Base-by-base conservation (phyloP, 2,329 filamentous ascomycete genomes). In the Phialophora verrucosa region DNA sequence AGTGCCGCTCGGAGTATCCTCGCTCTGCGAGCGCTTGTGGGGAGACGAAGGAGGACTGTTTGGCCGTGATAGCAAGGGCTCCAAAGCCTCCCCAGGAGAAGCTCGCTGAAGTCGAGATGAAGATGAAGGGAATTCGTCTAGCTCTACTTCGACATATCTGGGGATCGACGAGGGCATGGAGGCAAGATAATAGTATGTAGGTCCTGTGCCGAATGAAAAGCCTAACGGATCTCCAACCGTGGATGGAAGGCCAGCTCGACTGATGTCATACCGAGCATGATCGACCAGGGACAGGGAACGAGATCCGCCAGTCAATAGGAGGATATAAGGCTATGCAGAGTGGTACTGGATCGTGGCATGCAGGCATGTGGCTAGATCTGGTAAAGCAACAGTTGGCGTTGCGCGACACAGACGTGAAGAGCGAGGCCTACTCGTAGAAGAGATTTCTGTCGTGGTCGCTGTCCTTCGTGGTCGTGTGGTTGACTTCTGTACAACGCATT, bases 61-160 rank as follows among this genome's bases (percentile, higher is more conserved):
- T 17, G 49, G 25, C 29, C n/a, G 20, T 4, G 59, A 51, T 17
- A 59, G 50, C 11, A 58, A 35, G 12, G 62, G 62, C 31, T 53
- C 62, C n/a, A 55, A 38, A 29, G 27, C 63, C 14, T 56, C 59
- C 29, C 50, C 29, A 11, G 12, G 35, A 20, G 51, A 55, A 8
- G 23, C 23, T 27, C 59, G 17, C 17, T 23, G n/a, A 7, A 32
- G 58, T 38, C 20, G 61, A 35, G 61, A 47, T 32, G 63, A 50
- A 32, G 50, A 64, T 10, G 57, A 27, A 2, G 55, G 54, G 27
- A 57, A 54, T 7, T 49, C 61, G 12, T 56, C 53, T 29, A 63
- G 53, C 23, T 63, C 44, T 32, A 58, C 25, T 8, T 29, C 54
- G n/a, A 29, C 38, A 49, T 58, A 20, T 32, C 31, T 29, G 1